These are phyloP conservation scores for Cotoneaster glaucophyllus DNA, from an alignment of 306 rosid genomes.

Conservation along the genomic window DNA sequence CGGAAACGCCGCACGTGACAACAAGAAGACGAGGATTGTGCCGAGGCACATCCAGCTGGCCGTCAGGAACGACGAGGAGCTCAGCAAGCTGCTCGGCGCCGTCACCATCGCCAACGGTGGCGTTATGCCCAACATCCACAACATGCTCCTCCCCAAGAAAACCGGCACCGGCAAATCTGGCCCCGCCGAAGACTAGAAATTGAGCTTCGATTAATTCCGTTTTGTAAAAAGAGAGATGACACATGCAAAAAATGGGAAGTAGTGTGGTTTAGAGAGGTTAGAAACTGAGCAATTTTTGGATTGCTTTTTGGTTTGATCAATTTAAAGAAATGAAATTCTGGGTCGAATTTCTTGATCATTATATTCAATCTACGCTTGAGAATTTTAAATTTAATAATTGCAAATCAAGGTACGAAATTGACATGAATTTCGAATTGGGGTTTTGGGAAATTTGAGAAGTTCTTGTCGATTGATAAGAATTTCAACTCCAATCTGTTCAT, in stretches of 20 bases:
- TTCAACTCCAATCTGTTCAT: not conserved
- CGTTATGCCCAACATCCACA: slow-evolving; percentile 26
- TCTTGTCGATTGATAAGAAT: not conserved
- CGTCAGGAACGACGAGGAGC: slow-evolving; percentile 19
- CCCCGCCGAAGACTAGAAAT: not conserved
- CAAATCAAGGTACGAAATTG: not conserved
- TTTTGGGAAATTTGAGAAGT: not conserved
- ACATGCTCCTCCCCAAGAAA: slow-evolving; percentile 8
- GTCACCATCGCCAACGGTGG: slow-evolving; percentile 23
- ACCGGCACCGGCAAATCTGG: not conserved
- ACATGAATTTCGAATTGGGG: not conserved
- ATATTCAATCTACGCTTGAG: not conserved
- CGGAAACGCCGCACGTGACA: slow-evolving; percentile 24
- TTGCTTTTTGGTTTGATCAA: not conserved
- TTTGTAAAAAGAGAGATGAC: not conserved
- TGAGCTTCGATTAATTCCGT: not conserved
- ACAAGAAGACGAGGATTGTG: slow-evolving; percentile 21
- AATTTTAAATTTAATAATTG: not conserved
- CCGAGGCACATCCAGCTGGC: slow-evolving; percentile 27
- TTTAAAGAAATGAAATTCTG: not conserved
- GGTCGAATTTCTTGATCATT: not conserved
- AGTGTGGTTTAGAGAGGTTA: not conserved
- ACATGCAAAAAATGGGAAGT: not conserved
- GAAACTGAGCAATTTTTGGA: not conserved
- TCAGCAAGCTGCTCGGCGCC: slow-evolving; percentile 17